Evolutionary conservation across 805 yeast genomes (phyloP), one percentile per base, ranked within the genome.

Genomic region (Saccharomycopsis selenospora): DNA sequence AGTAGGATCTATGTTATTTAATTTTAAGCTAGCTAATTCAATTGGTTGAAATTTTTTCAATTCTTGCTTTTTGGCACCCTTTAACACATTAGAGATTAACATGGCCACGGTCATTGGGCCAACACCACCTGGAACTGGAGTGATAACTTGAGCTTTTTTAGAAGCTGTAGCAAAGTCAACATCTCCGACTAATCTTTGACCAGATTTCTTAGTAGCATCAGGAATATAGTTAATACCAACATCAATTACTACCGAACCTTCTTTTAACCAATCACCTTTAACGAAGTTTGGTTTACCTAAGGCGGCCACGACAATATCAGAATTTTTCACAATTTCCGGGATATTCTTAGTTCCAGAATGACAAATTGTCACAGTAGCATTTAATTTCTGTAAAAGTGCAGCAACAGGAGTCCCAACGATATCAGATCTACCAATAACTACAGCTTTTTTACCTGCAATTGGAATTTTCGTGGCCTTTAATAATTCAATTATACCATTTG

Each of bases 41-140:
- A 65, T 57, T 76, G 70, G 61, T 71, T 66, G 61, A 75, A 73
- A 5, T 20, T 42, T 25, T 46, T 65, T 72, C 14, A 23, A 23
- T 20, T 40, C 42, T 59, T 73, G 78, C 47, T 76, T 68, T 58
- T 82, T 73, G 18, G 98, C 95, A 45, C 96, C 87, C 55, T 77
- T 74, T 50, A 80, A 71, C 8, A 91, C 91, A 61, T 93, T 91
- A 55, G 83, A 77, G 54, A 90, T 76, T 52, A 91, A 77, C 96
- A 90, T 89, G 36, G 96, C 96, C 43, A 91, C 97, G 24, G 99
- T 91, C 98, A 91, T 91, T 55, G 99, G 99, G 36, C 99, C 99
- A 54, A 91, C 98, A 59, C 98, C 98, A 63, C 98, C 98, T 27
- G 99, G 99, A 48, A 91, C 99, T 14, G 99, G 99, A 4, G 98